phyloP scores from a whole-genome alignment of 805 yeast genomes.

The Saccharomycopsis synnaedendra region DNA sequence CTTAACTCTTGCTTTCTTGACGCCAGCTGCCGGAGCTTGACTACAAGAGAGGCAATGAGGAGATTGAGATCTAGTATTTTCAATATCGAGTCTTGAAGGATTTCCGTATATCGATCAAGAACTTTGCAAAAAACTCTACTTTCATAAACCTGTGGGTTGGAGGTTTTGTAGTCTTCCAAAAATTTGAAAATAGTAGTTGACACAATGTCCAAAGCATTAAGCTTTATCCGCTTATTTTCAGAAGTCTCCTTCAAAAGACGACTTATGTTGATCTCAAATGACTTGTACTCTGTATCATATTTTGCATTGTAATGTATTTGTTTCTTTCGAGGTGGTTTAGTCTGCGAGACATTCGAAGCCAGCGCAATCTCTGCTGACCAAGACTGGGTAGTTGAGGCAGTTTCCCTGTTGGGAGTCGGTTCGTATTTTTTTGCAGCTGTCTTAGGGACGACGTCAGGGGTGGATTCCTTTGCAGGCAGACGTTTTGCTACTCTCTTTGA shows the following conservation, averaged over 20 bases:
- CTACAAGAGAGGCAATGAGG: background rate
- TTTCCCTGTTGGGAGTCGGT: too few species aligned
- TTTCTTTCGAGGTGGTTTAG: background rate
- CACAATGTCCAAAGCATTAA: constrained; percentile 11
- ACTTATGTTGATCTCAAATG: constrained; percentile 1
- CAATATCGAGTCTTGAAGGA: constrained; percentile 1
- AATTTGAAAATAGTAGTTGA: constrained; percentile 5
- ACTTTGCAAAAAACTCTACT: background rate
- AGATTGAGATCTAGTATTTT: constrained; percentile 11
- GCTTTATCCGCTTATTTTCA: background rate
- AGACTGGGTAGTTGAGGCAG: too few species aligned
- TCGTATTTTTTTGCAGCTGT: too few species aligned
- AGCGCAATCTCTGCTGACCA: too few species aligned
- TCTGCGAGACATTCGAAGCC: too few species aligned
- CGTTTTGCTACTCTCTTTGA: too few species aligned
- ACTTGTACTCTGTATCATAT: background rate
- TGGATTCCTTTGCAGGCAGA: too few species aligned
- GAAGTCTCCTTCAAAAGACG: constrained; percentile 1
- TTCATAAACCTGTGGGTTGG: background rate
- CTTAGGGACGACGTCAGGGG: too few species aligned
- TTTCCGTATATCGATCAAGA: constrained; percentile 4
- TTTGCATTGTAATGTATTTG: background rate
- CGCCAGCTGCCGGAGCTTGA: background rate
- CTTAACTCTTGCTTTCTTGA: background rate
- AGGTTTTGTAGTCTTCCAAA: constrained; percentile 1